phyloP scores from a whole-genome alignment of 495 filamentous ascomycete genomes.

The Elasticomyces elasticus region DNA sequence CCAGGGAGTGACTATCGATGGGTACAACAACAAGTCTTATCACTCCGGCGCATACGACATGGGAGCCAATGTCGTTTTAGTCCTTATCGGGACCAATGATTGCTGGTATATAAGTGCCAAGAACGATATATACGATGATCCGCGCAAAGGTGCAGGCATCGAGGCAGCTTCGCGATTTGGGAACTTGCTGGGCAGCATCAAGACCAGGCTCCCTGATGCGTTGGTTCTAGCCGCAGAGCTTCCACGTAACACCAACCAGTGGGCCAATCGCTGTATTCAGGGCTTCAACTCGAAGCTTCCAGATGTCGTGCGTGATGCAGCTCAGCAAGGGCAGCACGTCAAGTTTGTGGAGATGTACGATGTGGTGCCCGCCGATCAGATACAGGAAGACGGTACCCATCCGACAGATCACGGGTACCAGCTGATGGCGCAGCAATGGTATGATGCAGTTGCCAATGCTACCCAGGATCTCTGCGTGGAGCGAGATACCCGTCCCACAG shows the following conservation, averaged over 20 bases:
- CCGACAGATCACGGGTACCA: slow-evolving; percentile 2
- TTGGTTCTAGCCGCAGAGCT: neutral
- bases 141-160: neutral
- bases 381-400: slow-evolving; percentile 3
- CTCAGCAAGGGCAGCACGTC: neutral
- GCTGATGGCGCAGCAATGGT: slow-evolving; percentile 3
- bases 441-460: neutral
- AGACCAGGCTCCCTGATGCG: neutral
- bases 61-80: neutral
- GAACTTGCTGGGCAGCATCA: neutral
- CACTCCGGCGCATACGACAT: slow-evolving; percentile 2
- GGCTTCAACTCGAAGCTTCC: neutral
- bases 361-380: slow-evolving; percentile 2
- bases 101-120: neutral
- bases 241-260: neutral
- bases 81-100: slow-evolving; percentile 6
- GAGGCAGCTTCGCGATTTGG: neutral
- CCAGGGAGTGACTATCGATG: neutral
- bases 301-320: neutral
- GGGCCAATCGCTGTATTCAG: neutral
- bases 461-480: too few species aligned
- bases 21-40: neutral
- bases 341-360: slow-evolving; percentile 3
- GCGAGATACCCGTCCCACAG: too few species aligned
- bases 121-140: neutral